A percentile compares a stretch with the other conserved stretches of the same genome.
Evolutionary conservation across 2,329 filamentous ascomycete genomes (phyloP).

Genomic region (Aspergillus chevalieri): DNA sequence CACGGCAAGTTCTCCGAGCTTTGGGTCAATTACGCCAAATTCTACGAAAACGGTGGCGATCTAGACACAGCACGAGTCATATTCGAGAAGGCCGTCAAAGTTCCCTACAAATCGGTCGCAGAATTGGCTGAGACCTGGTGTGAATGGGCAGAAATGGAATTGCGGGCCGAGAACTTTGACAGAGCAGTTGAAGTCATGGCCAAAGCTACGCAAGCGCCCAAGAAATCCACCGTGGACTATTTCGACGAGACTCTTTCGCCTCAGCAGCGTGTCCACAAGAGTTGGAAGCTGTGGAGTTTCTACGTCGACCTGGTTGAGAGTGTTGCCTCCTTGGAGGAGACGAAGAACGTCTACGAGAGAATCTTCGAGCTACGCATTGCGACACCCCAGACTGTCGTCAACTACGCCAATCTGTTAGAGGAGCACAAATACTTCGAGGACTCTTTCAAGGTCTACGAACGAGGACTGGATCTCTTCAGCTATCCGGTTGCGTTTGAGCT

Average conservation of each 20-base stretch:
- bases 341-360: constrained; percentile 87
- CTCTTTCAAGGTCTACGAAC: constrained; percentile 95
- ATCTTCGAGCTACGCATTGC: constrained; percentile 98
- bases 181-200: constrained; percentile 93
- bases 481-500: constrained; percentile 97
- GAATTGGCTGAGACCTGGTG: constrained; percentile 98
- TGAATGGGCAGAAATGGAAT: constrained; percentile 97
- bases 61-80: constrained; percentile 80
- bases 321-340: constrained; percentile 84
- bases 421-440: constrained; percentile 95
- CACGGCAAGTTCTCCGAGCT: constrained; percentile 89
- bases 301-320: constrained; percentile 97
- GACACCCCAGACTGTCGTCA: constrained; percentile 96
- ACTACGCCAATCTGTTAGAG: constrained; percentile 92
- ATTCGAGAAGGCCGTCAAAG: constrained; percentile 96
- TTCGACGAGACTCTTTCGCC: constrained; percentile 92
- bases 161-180: constrained; percentile 93
- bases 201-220: constrained; percentile 93
- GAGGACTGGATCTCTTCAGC: constrained; percentile 94
- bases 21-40: constrained; percentile 94
- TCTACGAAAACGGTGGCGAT: constrained; percentile 86
- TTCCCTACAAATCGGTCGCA: constrained; percentile 94
- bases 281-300: constrained; percentile 99
- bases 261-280: constrained; percentile 96
- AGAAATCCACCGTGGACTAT: constrained; percentile 96